Conservation (phyloP, 2,329 filamentous ascomycete species). For the Penicillium hordei region DNA sequence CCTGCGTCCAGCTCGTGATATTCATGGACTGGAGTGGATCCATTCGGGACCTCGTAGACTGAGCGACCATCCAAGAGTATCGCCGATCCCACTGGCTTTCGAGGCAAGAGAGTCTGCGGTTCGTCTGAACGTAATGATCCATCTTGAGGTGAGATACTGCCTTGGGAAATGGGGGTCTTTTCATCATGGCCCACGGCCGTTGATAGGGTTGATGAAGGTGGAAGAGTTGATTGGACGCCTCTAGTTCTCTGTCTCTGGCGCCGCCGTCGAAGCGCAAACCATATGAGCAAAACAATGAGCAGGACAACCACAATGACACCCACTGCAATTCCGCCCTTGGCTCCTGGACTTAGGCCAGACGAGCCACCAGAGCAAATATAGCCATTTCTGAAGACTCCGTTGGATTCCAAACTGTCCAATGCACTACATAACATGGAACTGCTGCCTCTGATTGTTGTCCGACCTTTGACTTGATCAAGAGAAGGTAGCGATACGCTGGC, state of each 20-base stretch:
- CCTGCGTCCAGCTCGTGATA: conserved; percentile 23
- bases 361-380: conserved; percentile 22
- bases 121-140: neutral
- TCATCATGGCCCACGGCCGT: neutral
- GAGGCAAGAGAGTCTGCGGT: conserved; percentile 4
- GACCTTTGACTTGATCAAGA: conserved; percentile 26
- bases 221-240: neutral
- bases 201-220: neutral
- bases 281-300: conserved; percentile 19
- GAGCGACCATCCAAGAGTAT: conserved; percentile 18
- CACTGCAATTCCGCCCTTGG: conserved; percentile 35
- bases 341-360: conserved; percentile 24
- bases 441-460: conserved; percentile 22
- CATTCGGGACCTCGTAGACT: conserved; percentile 17
- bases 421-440: conserved; percentile 25
- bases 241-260: conserved; percentile 5
- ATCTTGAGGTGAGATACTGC: neutral
- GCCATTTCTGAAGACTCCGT: conserved; percentile 16
- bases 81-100: conserved; percentile 17
- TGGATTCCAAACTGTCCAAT: conserved; percentile 17
- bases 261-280: conserved; percentile 20
- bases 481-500: conserved; percentile 26
- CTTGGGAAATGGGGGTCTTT: conserved; percentile 4
- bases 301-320: conserved; percentile 43
- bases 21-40: conserved; percentile 12